phyloP scores from a whole-genome alignment of 2,329 filamentous ascomycete genomes.

The Fusarium transvaalense region DNA sequence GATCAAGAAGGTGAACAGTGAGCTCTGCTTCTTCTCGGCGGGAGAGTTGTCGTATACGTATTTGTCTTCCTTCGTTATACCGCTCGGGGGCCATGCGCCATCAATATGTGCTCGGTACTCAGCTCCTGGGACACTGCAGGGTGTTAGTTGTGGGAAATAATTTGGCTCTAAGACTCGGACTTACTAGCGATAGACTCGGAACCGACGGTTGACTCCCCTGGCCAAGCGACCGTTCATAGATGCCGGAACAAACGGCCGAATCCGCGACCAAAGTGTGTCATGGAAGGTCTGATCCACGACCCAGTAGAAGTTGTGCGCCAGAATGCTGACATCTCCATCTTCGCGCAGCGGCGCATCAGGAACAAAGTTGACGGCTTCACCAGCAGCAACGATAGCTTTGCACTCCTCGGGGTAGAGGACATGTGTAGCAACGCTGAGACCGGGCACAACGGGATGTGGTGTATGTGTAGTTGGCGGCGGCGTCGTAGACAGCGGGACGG shows the following conservation, averaged over 20 bases:
- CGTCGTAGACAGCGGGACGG: slow-evolving; percentile 63
- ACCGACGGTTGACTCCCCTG: slow-evolving; percentile 75
- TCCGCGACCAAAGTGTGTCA: slow-evolving; percentile 71
- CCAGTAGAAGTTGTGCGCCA: slow-evolving; percentile 83
- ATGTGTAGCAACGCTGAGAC: slow-evolving; percentile 69
- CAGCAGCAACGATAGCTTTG: slow-evolving; percentile 73
- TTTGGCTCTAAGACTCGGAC: not conserved
- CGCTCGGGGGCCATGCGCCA: slow-evolving; percentile 79
- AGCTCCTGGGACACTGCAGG: slow-evolving; percentile 69
- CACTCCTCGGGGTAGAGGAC: slow-evolving; percentile 73
- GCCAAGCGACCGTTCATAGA: slow-evolving; percentile 67
- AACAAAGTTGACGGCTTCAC: slow-evolving; percentile 73
- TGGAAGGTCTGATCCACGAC: slow-evolving; percentile 73
- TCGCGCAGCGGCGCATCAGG: slow-evolving; percentile 76
- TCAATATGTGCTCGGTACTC: slow-evolving; percentile 79
- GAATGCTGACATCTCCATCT: slow-evolving; percentile 73
- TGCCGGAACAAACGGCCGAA: slow-evolving; percentile 68
- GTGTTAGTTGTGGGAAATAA: not conserved
- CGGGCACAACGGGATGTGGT: slow-evolving; percentile 72
- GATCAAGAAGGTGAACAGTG: slow-evolving; percentile 76
- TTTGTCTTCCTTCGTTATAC: slow-evolving; percentile 66
- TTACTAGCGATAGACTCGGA: slow-evolving; percentile 76
- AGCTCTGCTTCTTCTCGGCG: slow-evolving; percentile 69
- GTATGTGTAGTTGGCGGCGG: slow-evolving; percentile 64
- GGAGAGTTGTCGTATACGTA: slow-evolving; percentile 78